Percentiles rank a stretch among this genome's conserved stretches.
Evolutionary conservation across 2,329 filamentous ascomycete genomes (phyloP).

Genomic region (Periglandula ipomoeae): DNA sequence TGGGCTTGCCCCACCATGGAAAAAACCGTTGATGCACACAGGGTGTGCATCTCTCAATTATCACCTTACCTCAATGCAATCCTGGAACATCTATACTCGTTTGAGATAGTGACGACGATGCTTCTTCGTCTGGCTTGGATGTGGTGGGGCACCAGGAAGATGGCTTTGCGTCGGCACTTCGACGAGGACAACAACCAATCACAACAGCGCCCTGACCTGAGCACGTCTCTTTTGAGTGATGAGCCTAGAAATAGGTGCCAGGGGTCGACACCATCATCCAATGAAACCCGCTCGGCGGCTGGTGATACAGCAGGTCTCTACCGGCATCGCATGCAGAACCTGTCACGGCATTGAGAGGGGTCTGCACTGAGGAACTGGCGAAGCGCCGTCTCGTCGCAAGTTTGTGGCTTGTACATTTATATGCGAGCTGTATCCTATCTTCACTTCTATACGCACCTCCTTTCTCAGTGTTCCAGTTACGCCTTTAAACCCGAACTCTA

Average conservation of each 20-base stretch:
- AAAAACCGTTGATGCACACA: no score
- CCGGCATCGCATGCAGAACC: slow-evolving; percentile 3
- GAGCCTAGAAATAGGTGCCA: not conserved
- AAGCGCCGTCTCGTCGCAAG: not conserved
- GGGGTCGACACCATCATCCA: not conserved
- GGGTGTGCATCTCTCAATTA: no score
- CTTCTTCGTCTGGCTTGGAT: not conserved
- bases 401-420: not conserved
- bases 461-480: not conserved
- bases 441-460: not conserved
- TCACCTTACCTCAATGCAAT: not conserved
- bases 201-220: slow-evolving; percentile 5
- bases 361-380: not conserved
- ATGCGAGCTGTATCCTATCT: not conserved
- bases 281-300: not conserved
- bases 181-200: slow-evolving; percentile 19
- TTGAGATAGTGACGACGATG: not conserved
- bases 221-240: slow-evolving; percentile 5
- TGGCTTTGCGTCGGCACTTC: slow-evolving; percentile 20
- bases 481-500: not conserved
- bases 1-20: no score
- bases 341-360: not conserved
- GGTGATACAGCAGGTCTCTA: slow-evolving; percentile 1
- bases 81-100: not conserved
- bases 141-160: slow-evolving; percentile 14